Base-by-base conservation (phyloP, 306 rosid species). In the Pueraria montana region DNA sequence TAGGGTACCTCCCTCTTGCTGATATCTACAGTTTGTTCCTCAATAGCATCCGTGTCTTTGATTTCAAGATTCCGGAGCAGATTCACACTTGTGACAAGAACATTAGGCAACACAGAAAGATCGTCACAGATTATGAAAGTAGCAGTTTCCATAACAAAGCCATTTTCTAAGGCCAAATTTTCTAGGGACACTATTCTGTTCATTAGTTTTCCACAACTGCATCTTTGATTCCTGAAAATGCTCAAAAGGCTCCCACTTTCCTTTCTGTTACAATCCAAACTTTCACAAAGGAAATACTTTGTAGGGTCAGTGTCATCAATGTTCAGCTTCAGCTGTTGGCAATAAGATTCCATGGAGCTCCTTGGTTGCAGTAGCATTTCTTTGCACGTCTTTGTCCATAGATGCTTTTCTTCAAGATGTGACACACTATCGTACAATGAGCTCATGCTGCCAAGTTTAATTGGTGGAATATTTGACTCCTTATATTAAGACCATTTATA, bases 141-240 rank as follows among this genome's bases (percentile, higher is more conserved):
- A n/a, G n/a, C n/a, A n/a, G n/a, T n/a, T n/a, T n/a, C n/a, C n/a
- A 3, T 4, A 20, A 74, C 79, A 74, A 32, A 74, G 8, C 64
- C 77, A 16, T 72, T 27, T 5, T 30, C 7, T 11, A 24, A 0
- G 5, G 0, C 46, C 3, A 0, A 30, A 20, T 1, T 2, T 0
- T 1, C 0, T 6, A 14, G 49, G 26, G 27, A 13, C 23, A 18
- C 26, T 23, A 17, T 62, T 45, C 2, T 2, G n/a, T 45, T 16
- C 79, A 81, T 6, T 46, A 32, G 4, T 16, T 7, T 17, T 21
- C 74, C 80, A 73, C 80, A 81, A 4, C 5, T 1, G 80, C 80
- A 81, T n/a, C 24, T 50, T 7, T 11, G 0, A 42, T 82, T 53
- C 18, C 8, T 32, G 24, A 72, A 72, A 8, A 40, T 45, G 55